Conservation (phyloP, 768 basidiomycete genomes). For the Boletus coccyginus region DNA sequence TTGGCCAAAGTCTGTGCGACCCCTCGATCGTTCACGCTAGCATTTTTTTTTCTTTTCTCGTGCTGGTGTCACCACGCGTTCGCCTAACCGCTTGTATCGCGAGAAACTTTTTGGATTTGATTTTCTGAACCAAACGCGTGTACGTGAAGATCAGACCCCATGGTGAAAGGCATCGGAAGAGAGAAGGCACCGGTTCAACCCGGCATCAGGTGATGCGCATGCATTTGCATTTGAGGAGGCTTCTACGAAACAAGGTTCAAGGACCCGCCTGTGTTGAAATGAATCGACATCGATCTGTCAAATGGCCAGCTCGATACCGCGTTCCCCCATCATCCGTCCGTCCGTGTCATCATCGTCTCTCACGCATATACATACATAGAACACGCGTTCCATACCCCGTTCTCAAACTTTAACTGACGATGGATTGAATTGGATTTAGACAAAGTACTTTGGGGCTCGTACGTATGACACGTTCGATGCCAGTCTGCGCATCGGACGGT, state of each 20-base stretch:
- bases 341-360: neutral
- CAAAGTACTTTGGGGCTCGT: neutral
- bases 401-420: neutral
- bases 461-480: too few species aligned
- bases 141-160: neutral
- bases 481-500: too few species aligned
- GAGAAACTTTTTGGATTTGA: constrained; percentile 25
- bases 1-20: neutral
- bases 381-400: neutral
- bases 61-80: neutral
- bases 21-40: neutral
- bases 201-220: neutral
- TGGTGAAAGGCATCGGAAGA: neutral
- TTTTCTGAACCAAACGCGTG: constrained; percentile 4
- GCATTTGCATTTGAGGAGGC: neutral
- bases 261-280: neutral
- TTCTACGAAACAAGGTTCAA: constrained; percentile 11
- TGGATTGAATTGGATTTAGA: neutral
- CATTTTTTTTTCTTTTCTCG: neutral
- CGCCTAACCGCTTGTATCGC: neutral
- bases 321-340: neutral
- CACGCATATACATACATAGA: neutral
- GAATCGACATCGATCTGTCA: neutral
- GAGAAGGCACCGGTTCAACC: neutral
- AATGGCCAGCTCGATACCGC: neutral